Base-by-base conservation (phyloP, 75 land plant genomes). In the Pinus taeda region DNA sequence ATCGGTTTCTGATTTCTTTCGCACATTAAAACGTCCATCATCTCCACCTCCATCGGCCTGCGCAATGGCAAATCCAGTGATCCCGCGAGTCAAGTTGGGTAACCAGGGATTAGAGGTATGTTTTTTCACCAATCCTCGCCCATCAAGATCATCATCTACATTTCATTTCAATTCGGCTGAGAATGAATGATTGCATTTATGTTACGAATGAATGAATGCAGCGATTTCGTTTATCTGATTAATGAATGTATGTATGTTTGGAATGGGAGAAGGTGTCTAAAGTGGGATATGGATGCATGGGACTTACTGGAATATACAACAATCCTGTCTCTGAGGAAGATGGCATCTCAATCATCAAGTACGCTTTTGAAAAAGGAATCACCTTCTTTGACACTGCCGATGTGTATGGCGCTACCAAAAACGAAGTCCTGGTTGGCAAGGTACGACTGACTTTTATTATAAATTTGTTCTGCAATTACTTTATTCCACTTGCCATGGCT, bases 301-400 rank as follows among this genome's bases (percentile, higher is more conserved):
- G 86, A 4, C 84, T 92, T 8, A 80, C 80, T 37, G 81, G 83
- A 33, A 22, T 39, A 11, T 90, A 90, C 65, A 84, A 81, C 36
- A 42, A 72, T 62, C 83, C 92, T 57, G 59, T 86, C 57, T 56
- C 79, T 42, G 86, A 90, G 21, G 86, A 85, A 63, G 85, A 83
- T 22, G 90, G 85, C 14, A 82, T 84, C 22, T 37, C 80, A 36
- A 60, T 92, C 18, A 82, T 92, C 36, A 83, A 90, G 72, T 79
- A 92, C 30, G 94, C 94, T 6, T 86, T 87, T 65, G 71, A 64
- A n/a, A 81, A 81, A 21, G 94, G 94, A 26, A 82, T 92, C 71
- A 92, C 94, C 12, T 88, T 90, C 75, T 90, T 92, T 74, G 94
- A 92, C 74, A 92, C 94, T 3, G 87, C 94, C 56, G 90, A 92